A percentile compares a stretch with the other conserved stretches of the same genome.
phyloP scores from a whole-genome alignment of 2,329 filamentous ascomycete genomes.

The Onygenales sp. region DNA sequence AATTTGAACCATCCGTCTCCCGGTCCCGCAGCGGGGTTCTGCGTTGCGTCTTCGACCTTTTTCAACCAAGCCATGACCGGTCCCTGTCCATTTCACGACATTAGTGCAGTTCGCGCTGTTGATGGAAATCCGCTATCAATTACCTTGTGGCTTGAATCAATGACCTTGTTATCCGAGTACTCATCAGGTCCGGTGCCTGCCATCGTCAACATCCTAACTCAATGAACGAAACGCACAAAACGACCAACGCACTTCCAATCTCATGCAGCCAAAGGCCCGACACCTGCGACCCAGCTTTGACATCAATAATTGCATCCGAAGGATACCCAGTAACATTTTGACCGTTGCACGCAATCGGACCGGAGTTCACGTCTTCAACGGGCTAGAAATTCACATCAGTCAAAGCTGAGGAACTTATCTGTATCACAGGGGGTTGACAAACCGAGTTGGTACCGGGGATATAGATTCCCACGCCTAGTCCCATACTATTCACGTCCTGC shows the following conservation, averaged over 20 bases:
- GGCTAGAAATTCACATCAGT: constrained; percentile 19
- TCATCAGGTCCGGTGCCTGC: constrained; percentile 24
- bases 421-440: background rate
- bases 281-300: background rate
- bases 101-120: too few relatives aligned
- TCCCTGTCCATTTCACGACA: background rate
- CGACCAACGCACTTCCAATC: constrained; percentile 31
- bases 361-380: constrained; percentile 46
- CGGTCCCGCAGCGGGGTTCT: background rate
- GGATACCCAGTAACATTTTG: constrained; percentile 39
- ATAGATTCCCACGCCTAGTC: background rate
- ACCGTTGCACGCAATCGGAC: constrained; percentile 49
- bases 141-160: constrained; percentile 45
- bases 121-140: too few relatives aligned
- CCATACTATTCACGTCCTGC: background rate
- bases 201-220: too few relatives aligned
- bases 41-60: constrained; percentile 40
- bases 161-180: constrained; percentile 35
- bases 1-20: constrained; percentile 30
- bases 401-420: background rate
- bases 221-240: constrained; percentile 3
- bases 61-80: constrained; percentile 48
- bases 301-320: background rate
- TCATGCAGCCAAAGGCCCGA: constrained; percentile 42
- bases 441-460: constrained; percentile 1